Evolutionary conservation across 352 stramenopile species (phyloP).

Genomic region (Thraustochytrium sp.): DNA sequence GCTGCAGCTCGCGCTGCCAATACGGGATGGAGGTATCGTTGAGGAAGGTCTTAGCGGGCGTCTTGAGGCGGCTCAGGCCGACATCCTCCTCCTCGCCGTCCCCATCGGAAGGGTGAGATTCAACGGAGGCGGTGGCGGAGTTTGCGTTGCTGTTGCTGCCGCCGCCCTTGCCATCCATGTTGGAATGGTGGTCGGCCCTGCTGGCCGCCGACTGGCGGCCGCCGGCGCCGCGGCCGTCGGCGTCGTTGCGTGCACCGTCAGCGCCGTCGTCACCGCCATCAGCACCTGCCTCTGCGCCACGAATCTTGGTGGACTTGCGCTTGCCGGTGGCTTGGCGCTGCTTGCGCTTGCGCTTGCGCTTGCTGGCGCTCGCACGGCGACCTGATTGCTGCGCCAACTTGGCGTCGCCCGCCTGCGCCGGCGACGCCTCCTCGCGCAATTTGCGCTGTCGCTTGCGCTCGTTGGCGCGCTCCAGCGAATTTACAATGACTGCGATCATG

Average conservation of each 20-base stretch:
- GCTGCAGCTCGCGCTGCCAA: slow-evolving; percentile 40
- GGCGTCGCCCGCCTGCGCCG: neutral
- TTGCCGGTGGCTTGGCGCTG: neutral
- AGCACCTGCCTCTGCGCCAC: no score
- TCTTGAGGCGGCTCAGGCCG: neutral
- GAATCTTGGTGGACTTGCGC: no score
- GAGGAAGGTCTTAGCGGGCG: neutral
- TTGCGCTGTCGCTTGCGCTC: slow-evolving; percentile 15
- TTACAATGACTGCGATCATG: slow-evolving; percentile 29
- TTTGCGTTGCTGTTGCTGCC: no score
- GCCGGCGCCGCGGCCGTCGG: neutral
- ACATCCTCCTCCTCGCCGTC: neutral
- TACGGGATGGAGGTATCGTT: neutral
- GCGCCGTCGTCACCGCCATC: neutral
- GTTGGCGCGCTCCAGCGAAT: slow-evolving; percentile 26
- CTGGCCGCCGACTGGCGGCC: neutral
- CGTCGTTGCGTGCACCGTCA: neutral
- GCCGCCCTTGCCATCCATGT: neutral
- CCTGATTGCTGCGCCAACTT: neutral
- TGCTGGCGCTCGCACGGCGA: no score
- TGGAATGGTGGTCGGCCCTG: neutral
- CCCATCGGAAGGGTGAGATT: neutral
- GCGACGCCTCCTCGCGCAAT: neutral
- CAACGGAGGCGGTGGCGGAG: neutral
- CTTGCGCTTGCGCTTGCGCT: neutral